These are phyloP conservation scores for Beauveria sp. DNA, from an alignment of 2,329 filamentous ascomycete genomes.

Conservation along the genomic window DNA sequence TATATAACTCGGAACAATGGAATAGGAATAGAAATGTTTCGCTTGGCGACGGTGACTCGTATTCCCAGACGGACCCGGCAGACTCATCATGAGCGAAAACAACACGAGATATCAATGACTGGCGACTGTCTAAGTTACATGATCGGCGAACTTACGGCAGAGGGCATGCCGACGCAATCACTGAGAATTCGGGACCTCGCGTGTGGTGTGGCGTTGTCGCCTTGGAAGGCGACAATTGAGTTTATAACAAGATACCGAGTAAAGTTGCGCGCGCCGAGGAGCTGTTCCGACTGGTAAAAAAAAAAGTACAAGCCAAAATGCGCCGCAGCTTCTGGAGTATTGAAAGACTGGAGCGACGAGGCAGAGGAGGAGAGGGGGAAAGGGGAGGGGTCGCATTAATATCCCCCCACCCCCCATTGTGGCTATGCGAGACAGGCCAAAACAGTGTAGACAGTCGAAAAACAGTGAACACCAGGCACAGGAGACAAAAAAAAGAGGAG, in stretches of 20 bases:
- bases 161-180: neutral
- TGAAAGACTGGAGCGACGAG: neutral
- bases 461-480: neutral
- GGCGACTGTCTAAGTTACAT: neutral
- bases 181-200: neutral
- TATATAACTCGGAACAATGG: neutral
- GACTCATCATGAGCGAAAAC: neutral
- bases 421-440: constrained; percentile 8
- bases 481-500: neutral
- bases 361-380: neutral
- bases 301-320: neutral
- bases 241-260: neutral
- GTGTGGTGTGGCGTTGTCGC: neutral
- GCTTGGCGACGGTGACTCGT: neutral
- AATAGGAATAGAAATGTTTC: neutral
- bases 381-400: neutral
- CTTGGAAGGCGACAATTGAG: neutral
- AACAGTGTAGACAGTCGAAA: too few species aligned
- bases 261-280: neutral
- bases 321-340: too few species aligned
- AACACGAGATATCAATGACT: neutral
- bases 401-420: neutral
- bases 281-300: neutral
- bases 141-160: neutral
- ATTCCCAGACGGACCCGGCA: neutral